Base-by-base conservation (phyloP, 371 early-diverging fungal species). In the Fennellomyces sp. region DNA sequence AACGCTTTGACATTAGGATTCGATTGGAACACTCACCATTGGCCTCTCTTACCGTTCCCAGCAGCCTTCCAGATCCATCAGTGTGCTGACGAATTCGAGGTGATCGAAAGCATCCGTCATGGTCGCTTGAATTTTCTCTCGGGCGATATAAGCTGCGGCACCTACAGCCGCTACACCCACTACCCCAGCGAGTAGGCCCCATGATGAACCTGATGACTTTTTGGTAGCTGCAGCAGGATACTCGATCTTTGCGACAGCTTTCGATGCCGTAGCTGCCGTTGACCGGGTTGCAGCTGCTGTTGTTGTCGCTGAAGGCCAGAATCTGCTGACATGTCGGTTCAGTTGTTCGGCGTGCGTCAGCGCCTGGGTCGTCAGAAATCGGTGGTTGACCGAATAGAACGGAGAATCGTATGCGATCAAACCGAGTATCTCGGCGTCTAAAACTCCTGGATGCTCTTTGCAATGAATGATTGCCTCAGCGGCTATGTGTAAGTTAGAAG, bases 371-470 rank as follows among this genome's bases (percentile, higher is more conserved):
- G 84, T 68, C 6, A 85, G 52, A 47, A 74, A 72, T 5, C 70
- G 64, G 17, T 75, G 70, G 51, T 82, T 83, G 27, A 87, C 63
- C 8, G 83, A 83, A 63, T 77, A 84, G 60, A 83, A 87, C 0
- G 87, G 87, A 2, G 87, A 81, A 52, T 87, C 87, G 57, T 72
- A 87, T 8, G 85, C 87, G 36, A 87, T 41, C 41, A 87, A 66
- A 2, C 87, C 87, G 28, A 87, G 56, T n/a, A 85, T 74, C 19
- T 41, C 57, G 2, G 66, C 72, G 11, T 65, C 60, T 15, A 64
- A 58, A 50, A 50, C 56, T 13, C 58, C 28, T 19, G 35, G 49
- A 7, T 60, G 47, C 3, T 48, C 50, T 33, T 70, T 54, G 27
- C 82, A 68, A 13, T 56, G 56, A 15, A 84, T 68, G 26, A 85